Percentiles rank a stretch among this genome's conserved stretches.
These are phyloP conservation scores for Sarocladium kiliense DNA, from an alignment of 2,329 filamentous ascomycete genomes.

Conservation along the genomic window DNA sequence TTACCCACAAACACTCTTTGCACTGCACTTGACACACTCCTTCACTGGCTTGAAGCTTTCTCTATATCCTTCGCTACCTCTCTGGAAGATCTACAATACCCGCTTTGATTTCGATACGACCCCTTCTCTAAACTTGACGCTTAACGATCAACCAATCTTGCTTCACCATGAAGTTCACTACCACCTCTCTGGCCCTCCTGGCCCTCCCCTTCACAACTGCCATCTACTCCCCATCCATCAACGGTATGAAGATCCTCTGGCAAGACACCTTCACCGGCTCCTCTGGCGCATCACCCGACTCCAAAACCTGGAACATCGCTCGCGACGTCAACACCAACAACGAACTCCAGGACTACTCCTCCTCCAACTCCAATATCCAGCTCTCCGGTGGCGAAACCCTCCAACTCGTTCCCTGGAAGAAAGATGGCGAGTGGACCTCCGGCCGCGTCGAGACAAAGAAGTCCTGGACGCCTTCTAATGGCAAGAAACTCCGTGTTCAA, in stretches of 20 bases:
- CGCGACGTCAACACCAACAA: constrained; percentile 40
- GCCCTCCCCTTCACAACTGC: constrained; percentile 24
- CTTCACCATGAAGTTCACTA: constrained; percentile 20
- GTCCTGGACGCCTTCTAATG: constrained; percentile 37
- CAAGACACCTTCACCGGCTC: constrained; percentile 38
- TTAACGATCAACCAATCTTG: neutral
- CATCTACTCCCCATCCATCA: constrained; percentile 30
- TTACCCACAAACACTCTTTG: neutral
- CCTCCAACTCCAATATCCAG: constrained; percentile 40
- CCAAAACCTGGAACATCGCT: constrained; percentile 39
- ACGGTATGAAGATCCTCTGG: constrained; percentile 39
- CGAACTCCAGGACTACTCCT: constrained; percentile 43
- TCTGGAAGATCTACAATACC: too few relatives aligned
- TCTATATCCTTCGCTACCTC: neutral
- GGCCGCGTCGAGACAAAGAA: constrained; percentile 43
- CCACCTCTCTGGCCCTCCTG: constrained; percentile 14
- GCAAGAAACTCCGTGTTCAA: constrained; percentile 36
- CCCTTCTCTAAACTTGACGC: neutral
- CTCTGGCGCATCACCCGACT: constrained; percentile 30
- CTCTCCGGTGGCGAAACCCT: constrained; percentile 45
- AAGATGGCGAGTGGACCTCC: constrained; percentile 40
- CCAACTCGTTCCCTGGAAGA: constrained; percentile 42
- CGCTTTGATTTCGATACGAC: too few relatives aligned
- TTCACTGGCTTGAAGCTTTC: constrained; percentile 3
- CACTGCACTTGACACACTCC: neutral